phyloP scores from a whole-genome alignment of 805 yeast genomes.

The Spencermartinsiella europaea region DNA sequence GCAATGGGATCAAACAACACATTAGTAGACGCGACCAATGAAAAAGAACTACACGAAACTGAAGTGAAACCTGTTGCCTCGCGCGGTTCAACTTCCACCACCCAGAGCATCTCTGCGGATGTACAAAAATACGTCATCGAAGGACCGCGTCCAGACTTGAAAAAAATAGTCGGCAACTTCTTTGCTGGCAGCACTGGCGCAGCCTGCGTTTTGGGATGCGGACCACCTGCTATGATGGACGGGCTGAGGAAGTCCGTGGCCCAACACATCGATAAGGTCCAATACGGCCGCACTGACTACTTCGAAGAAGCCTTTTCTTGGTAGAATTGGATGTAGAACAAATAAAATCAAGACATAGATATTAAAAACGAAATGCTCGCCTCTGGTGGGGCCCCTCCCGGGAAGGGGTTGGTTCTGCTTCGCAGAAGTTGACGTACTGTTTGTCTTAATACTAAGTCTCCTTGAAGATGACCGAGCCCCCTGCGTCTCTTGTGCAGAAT shows the following conservation, averaged over 20 bases:
- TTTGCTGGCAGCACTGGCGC: constrained; percentile 38
- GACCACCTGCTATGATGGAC: constrained; percentile 58
- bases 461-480: no score
- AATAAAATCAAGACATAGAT: no score
- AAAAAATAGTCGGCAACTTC: constrained; percentile 36
- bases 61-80: neutral
- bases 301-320: constrained; percentile 73
- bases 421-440: no score
- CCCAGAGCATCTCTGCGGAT: neutral
- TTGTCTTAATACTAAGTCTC: no score
- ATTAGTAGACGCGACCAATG: neutral
- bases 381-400: neutral
- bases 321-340: no score
- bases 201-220: constrained; percentile 54
- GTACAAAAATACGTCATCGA: neutral
- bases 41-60: neutral
- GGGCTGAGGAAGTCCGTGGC: constrained; percentile 46
- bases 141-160: constrained; percentile 42
- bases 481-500: no score
- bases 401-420: neutral
- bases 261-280: constrained; percentile 35
- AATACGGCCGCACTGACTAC: constrained; percentile 53
- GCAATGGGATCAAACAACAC: neutral
- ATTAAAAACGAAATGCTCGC: no score
- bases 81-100: neutral